phyloP scores from a whole-genome alignment of 2,329 filamentous ascomycete species.

The Fonsecaea monophora region DNA sequence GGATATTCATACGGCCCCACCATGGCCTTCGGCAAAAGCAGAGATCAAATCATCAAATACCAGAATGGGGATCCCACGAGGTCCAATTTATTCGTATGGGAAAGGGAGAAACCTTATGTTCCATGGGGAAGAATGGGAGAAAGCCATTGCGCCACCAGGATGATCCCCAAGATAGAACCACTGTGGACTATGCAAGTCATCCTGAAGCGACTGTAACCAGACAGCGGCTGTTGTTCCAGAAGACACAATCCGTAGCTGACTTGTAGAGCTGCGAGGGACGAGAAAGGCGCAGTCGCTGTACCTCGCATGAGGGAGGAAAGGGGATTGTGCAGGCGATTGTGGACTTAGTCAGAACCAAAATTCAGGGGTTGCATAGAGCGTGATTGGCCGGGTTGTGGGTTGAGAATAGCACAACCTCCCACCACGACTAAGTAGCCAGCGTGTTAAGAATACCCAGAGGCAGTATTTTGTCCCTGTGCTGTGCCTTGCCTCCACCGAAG shows the following conservation, averaged over 20 bases:
- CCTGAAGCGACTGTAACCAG: neutral
- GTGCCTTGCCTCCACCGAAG: slow-evolving; percentile 6
- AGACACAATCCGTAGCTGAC: slow-evolving; percentile 10
- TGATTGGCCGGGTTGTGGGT: slow-evolving; percentile 15
- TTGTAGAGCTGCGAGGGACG: neutral
- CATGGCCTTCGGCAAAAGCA: neutral
- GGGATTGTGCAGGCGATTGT: slow-evolving; percentile 4
- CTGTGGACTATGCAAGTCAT: neutral
- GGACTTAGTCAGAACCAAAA: slow-evolving; percentile 19
- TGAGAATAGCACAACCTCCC: slow-evolving; percentile 7
- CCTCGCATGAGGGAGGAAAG: neutral
- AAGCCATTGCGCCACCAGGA: slow-evolving; percentile 1
- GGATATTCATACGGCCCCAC: neutral
- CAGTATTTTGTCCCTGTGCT: slow-evolving; percentile 11
- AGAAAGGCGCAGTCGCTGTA: neutral
- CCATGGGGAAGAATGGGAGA: neutral
- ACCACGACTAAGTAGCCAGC: slow-evolving; percentile 25
- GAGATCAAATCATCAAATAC: neutral
- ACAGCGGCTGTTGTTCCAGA: neutral
- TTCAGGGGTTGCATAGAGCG: slow-evolving; percentile 4
- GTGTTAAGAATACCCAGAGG: slow-evolving; percentile 30
- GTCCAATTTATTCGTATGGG: neutral
- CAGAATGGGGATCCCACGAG: neutral
- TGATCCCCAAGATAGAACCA: neutral
- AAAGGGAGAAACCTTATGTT: neutral